A percentile compares a stretch with the other conserved stretches of the same genome.
phyloP scores from a whole-genome alignment of 139 green algal genomes.

The Edaphochlamys debaryana region DNA sequence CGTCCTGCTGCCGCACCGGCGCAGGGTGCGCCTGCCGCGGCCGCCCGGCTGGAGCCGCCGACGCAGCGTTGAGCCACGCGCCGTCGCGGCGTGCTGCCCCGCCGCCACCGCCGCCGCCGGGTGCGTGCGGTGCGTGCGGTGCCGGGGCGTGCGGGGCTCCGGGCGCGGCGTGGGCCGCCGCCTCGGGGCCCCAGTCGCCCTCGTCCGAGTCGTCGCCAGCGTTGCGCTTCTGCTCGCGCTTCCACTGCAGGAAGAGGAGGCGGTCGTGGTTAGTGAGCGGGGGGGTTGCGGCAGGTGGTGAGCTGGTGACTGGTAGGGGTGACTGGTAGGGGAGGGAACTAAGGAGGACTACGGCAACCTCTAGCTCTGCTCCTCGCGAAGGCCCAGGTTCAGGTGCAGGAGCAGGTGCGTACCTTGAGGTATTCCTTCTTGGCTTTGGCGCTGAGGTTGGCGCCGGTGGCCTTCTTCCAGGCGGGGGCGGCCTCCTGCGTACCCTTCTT shows the following conservation, averaged over 20 bases:
- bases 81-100: neutral
- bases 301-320: too few species aligned
- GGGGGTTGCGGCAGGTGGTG: too few species aligned
- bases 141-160: too few species aligned
- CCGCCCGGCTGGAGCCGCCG: too few species aligned
- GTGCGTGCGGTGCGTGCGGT: too few species aligned
- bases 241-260: too few species aligned
- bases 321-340: too few species aligned
- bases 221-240: constrained; percentile 46
- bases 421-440: constrained; percentile 59
- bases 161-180: neutral
- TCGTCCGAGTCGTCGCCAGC: constrained; percentile 20
- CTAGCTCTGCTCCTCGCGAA: too few species aligned
- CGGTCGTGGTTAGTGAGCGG: too few species aligned
- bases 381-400: too few species aligned
- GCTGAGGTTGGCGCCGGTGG: constrained; percentile 36
- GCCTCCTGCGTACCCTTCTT: neutral
- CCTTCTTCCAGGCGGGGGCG: constrained; percentile 17
- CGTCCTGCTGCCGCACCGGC: neutral
- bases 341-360: too few species aligned
- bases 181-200: neutral
- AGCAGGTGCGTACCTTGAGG: too few species aligned
- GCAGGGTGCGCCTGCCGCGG: neutral
- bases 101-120: neutral
- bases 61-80: neutral